phyloP scores from a whole-genome alignment of 176 grass and related monocot species.

The Aegilops sharonensis region DNA sequence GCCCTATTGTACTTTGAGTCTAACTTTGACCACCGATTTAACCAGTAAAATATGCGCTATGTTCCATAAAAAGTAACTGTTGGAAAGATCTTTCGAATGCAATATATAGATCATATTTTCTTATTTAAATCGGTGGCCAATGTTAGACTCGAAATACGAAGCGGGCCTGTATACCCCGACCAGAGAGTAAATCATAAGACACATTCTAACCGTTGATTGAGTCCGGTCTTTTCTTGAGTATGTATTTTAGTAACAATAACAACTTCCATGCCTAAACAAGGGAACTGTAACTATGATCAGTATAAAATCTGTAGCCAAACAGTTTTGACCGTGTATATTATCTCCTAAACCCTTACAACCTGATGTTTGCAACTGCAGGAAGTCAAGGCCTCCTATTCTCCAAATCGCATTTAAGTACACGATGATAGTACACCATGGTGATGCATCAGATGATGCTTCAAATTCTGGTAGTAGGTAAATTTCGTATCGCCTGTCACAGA shows the following conservation, averaged over 20 bases:
- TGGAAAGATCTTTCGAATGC: background rate
- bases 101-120: background rate
- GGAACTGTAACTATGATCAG: constrained; percentile 1
- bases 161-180: background rate
- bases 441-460: constrained; percentile 34
- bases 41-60: background rate
- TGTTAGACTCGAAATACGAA: background rate
- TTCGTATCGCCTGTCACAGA: background rate
- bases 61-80: background rate
- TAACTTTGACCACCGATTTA: background rate
- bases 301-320: constrained; percentile 10
- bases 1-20: background rate
- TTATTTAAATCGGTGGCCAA: background rate
- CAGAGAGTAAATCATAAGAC: background rate
- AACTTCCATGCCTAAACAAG: background rate
- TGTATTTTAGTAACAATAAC: background rate
- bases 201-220: constrained; percentile 12
- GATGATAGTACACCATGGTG: constrained; percentile 54
- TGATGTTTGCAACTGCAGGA: constrained; percentile 31
- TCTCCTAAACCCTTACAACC: constrained; percentile 4
- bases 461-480: constrained; percentile 43
- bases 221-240: background rate
- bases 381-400: constrained; percentile 64
- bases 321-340: constrained; percentile 9
- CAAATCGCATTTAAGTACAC: constrained; percentile 96